phyloP scores from a whole-genome alignment of 148 eudicot species.

The Fagopyrum tataricum region DNA sequence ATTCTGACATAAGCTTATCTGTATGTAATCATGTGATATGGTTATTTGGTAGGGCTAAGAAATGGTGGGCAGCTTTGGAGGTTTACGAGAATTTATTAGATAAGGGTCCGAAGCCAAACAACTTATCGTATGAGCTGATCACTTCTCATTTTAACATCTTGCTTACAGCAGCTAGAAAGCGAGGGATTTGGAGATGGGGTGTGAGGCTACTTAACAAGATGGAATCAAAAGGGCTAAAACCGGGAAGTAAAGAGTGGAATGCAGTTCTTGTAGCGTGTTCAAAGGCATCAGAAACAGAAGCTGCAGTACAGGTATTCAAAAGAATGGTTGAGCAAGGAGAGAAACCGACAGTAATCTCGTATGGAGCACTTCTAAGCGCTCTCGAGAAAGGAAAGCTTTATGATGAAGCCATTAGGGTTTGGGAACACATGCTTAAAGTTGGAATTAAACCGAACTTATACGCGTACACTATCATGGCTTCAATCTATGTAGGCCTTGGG shows the following conservation, averaged over 20 bases:
- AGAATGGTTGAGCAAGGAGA: slow-evolving; percentile 80
- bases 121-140: slow-evolving; percentile 68
- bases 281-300: slow-evolving; percentile 87
- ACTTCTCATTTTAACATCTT: slow-evolving; percentile 74
- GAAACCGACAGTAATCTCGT: slow-evolving; percentile 74
- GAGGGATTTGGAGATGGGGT: slow-evolving; percentile 97
- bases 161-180: slow-evolving; percentile 61
- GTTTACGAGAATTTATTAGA: slow-evolving; percentile 86
- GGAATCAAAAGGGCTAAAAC: slow-evolving; percentile 86
- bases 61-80: slow-evolving; percentile 98
- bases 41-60: slow-evolving; percentile 88
- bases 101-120: slow-evolving; percentile 77
- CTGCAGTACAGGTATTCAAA: slow-evolving; percentile 66
- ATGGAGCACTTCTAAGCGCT: slow-evolving; percentile 90
- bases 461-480: slow-evolving; percentile 91
- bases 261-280: slow-evolving; percentile 93
- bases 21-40: slow-evolving; percentile 91
- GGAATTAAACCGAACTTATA: slow-evolving; percentile 69
- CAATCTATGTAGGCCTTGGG: slow-evolving; percentile 66
- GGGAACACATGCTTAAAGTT: slow-evolving; percentile 82
- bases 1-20: slow-evolving; percentile 66
- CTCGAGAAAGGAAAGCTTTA: slow-evolving; percentile 83
- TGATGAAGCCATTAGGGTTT: slow-evolving; percentile 68
- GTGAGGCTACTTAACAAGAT: slow-evolving; percentile 68
- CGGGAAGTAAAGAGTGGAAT: slow-evolving; percentile 80